Percentiles rank a stretch among this genome's conserved stretches.
phyloP scores from a whole-genome alignment of 1,139 yeast species.

The Arxiozyma bovina region DNA sequence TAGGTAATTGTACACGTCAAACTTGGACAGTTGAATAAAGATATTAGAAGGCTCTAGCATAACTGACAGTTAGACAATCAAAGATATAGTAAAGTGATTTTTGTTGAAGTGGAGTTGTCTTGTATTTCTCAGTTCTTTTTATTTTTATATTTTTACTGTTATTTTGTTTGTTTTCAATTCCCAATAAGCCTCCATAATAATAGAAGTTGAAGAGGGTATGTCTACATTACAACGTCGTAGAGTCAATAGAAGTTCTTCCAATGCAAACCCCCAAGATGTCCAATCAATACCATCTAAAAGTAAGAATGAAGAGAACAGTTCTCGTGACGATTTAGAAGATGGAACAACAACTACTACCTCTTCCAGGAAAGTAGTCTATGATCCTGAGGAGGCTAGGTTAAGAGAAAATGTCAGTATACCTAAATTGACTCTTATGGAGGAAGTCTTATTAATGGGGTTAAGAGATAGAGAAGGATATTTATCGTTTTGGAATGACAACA shows the following conservation, averaged over 20 bases:
- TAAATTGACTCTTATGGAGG: constrained; percentile 87
- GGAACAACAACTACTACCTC: background rate
- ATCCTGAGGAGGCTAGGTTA: constrained; percentile 50
- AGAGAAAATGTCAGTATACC: constrained; percentile 43
- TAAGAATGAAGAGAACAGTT: constrained; percentile 10
- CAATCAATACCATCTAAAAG: background rate
- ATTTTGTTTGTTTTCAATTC: too few relatives aligned
- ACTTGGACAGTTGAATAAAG: background rate
- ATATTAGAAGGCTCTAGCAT: background rate
- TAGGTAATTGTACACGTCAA: background rate
- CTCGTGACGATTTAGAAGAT: constrained; percentile 3
- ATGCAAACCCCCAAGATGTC: constrained; percentile 12
- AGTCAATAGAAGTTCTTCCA: constrained; percentile 30
- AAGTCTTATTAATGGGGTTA: constrained; percentile 81
- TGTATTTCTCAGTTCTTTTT: background rate
- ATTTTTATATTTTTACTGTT: background rate
- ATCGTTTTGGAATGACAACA: constrained; percentile 96
- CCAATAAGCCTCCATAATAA: background rate
- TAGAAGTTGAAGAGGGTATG: constrained; percentile 16
- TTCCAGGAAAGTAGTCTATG: constrained; percentile 59
- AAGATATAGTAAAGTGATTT: too few relatives aligned
- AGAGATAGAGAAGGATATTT: constrained; percentile 94
- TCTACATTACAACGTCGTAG: constrained; percentile 44
- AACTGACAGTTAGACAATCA: background rate
- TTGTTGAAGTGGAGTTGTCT: background rate